Evolutionary conservation across 805 yeast genomes (phyloP), one percentile per base, ranked within the genome.

Genomic region (Pichia sporocuriosa): DNA sequence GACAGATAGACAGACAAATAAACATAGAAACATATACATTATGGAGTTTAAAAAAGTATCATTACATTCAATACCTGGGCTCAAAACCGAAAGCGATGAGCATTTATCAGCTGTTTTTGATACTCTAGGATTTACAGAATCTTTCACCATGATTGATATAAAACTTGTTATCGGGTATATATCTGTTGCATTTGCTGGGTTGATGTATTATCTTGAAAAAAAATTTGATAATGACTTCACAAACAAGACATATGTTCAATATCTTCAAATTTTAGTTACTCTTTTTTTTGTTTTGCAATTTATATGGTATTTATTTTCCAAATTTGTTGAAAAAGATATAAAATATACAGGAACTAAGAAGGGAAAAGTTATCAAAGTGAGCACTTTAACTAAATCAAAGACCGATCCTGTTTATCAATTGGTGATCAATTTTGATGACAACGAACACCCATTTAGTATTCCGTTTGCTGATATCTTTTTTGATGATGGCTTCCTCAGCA

Each of bases 61-160:
- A 36, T 39, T 51, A 39, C 66, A 75, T 53, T 74, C 80, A 1
- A 67, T 67, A 4, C 52, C 57, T 12, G 76, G 73, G 4, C 61
- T 77, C 50, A 69, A 73, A 46, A 65, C 63, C 16, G 70, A 72
- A 29, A 59, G 69, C 13, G 81, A 77, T 52, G 81, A 75, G 12
- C 65, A 65, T 27, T 59, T 77, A 26, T 57, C 72, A 6, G 54
- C 47, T 3, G 62, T 65, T 1, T 54, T 77, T 40, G 63, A 63
- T 25, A 60, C 60, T 29, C 53, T 75, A 11, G 78, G 76, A 4
- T 77, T 64, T 48, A 57, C 58, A 11, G 76, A 77, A 51, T 66
- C 73, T 22, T 76, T 75, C 49, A 48, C 47, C 12, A 46, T 73
- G 15, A 51, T 55, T 26, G 81, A 77, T 50, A 52, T 63, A 32